Evolutionary conservation across 1,284 basidiomycete genomes (phyloP), one percentile per base, ranked within the genome.

Genomic region (Moesziomyces sp.): DNA sequence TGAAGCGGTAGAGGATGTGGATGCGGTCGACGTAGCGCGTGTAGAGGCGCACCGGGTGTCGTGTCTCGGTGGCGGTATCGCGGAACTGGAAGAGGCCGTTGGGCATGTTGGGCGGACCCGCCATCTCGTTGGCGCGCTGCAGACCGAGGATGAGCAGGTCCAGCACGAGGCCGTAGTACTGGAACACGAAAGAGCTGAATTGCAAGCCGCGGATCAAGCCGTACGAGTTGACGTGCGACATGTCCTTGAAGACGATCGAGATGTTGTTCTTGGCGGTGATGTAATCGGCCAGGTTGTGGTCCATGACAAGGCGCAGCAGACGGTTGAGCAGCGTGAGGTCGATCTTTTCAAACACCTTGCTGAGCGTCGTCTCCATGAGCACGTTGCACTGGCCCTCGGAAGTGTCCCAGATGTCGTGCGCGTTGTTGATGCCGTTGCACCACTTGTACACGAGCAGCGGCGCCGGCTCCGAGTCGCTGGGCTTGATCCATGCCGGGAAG

Each of bases 1-100:
- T 92, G 88, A 99, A 99, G 68, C 94, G 90, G 91, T 98, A 98
- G 74, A 99, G 89, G 70, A 99, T 78, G 71, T 84, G 82, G 58
- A 84, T 82, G 46, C 82, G 76, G 57, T 84, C 83, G 45, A 84
- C 67, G 72, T 81, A 84, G 5, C 83, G 79, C n/a, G 76, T 77
- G 48, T 84, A 84, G 19, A 84, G 64, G 18, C 83, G 76, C 45
- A 84, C 81, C 14, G 83, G 83, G 47, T 84, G 83, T 7, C 73
- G 63, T 26, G 77, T 78, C 75, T 84, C 82, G 19, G 75, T 80
- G 11, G 68, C 76, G n/a, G 67, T 78, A 53, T 81, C 70, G 21
- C 68, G 67, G 73, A 76, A 84, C 49, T 84, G 83, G 62, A 82
- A 67, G 54, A 82, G 82, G 24, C 83, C 83, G 61, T 83, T 83